These are phyloP conservation scores for Rhodofomes roseus DNA, from an alignment of 1,284 basidiomycete species.

Conservation along the genomic window DNA sequence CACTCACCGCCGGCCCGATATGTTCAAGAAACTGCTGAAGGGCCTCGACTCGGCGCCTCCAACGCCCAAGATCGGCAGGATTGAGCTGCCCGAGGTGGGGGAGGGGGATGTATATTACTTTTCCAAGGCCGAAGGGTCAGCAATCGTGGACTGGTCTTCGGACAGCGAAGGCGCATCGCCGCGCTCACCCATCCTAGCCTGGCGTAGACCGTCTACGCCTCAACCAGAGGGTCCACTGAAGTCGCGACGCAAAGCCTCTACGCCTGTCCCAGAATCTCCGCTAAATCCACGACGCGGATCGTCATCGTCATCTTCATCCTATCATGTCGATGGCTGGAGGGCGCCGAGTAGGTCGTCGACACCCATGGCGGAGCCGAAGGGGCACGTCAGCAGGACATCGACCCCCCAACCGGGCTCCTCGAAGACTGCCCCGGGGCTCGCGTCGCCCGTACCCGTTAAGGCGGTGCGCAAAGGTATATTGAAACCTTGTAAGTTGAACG, in stretches of 20 bases:
- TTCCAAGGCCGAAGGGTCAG: slow-evolving; percentile 6
- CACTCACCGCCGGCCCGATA: slow-evolving; percentile 19
- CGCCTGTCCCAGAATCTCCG: slow-evolving; percentile 13
- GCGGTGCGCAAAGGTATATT: slow-evolving; percentile 21
- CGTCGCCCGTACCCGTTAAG: slow-evolving; percentile 8
- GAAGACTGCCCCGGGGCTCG: not conserved
- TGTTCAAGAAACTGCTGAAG: slow-evolving; percentile 22
- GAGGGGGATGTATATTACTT: slow-evolving; percentile 11
- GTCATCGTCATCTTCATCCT: slow-evolving; percentile 1
- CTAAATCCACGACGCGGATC: not conserved
- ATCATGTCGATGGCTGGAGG: slow-evolving; percentile 3
- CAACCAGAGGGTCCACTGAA: slow-evolving; percentile 14
- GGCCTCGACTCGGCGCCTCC: slow-evolving; percentile 27
- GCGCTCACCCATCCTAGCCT: slow-evolving; percentile 4
- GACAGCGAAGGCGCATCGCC: slow-evolving; percentile 20
- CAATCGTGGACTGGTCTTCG: slow-evolving; percentile 17
- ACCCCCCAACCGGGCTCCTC: slow-evolving; percentile 12
- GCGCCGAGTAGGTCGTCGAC: not conserved
- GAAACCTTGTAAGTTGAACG: slow-evolving; percentile 17
- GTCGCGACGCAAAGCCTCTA: slow-evolving; percentile 13
- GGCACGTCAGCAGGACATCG: slow-evolving; percentile 5
- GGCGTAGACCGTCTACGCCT: slow-evolving; percentile 7
- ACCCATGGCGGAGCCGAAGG: not conserved
- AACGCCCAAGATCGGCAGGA: slow-evolving; percentile 25
- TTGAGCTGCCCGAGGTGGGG: slow-evolving; percentile 27